A percentile compares a stretch with the other conserved stretches of the same genome.
These are phyloP conservation scores for Durotheca rogersii DNA, from an alignment of 495 filamentous ascomycete genomes.

Conservation along the genomic window DNA sequence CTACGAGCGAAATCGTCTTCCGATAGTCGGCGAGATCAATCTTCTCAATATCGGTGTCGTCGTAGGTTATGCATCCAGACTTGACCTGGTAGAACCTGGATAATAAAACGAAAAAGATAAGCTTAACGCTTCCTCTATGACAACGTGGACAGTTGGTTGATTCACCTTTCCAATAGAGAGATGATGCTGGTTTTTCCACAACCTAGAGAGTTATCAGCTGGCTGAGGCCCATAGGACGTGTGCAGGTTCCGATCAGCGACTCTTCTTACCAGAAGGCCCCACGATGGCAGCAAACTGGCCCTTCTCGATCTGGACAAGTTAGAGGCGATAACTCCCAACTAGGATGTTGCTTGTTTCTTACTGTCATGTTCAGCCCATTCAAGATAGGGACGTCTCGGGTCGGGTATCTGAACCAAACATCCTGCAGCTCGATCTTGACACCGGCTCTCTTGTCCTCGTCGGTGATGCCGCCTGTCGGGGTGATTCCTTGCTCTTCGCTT, in stretches of 20 bases:
- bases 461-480: conserved; percentile 32
- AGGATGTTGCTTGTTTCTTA: conserved; percentile 28
- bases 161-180: conserved; percentile 59
- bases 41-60: conserved; percentile 48
- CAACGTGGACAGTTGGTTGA: not conserved
- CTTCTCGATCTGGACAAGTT: conserved; percentile 52
- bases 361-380: conserved; percentile 50
- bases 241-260: not conserved
- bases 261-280: conserved; percentile 43
- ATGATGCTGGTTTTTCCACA: conserved; percentile 75
- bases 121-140: conserved; percentile 1
- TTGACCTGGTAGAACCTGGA: conserved; percentile 56
- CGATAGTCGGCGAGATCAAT: conserved; percentile 57
- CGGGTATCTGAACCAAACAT: conserved; percentile 62
- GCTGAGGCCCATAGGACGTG: no score
- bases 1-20: conserved; percentile 54
- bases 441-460: conserved; percentile 49
- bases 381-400: conserved; percentile 55
- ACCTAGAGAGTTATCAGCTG: conserved; percentile 50
- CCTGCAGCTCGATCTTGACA: conserved; percentile 54
- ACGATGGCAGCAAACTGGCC: conserved; percentile 72
- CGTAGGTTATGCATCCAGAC: conserved; percentile 51
- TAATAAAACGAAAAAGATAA: conserved; percentile 6
- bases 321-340: conserved; percentile 2
- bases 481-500: conserved; percentile 28